A percentile compares a stretch with the other conserved stretches of the same genome.
Conservation (phyloP, 305 asterid genomes). For the Fraxinus xanthoxyloides region DNA sequence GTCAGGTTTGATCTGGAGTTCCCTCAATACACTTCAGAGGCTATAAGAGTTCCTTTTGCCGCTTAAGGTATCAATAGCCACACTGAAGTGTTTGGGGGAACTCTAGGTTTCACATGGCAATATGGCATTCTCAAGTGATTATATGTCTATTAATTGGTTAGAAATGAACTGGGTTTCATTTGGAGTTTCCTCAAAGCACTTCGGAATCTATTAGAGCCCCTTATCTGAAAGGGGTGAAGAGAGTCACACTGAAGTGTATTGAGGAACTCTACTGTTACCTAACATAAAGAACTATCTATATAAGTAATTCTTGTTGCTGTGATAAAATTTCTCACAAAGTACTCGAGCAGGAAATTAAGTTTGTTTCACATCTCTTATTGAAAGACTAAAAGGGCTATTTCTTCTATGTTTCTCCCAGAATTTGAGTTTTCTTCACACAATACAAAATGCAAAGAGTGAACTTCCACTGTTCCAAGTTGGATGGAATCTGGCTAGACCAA, state of each 20-base stretch:
- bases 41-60: neutral
- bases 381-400: neutral
- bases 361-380: neutral
- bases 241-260: slow-evolving; percentile 16
- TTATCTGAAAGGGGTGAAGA: neutral
- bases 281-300: neutral
- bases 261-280: slow-evolving; percentile 13
- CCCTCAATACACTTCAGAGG: neutral
- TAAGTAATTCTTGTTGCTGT: neutral
- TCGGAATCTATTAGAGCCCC: neutral
- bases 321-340: neutral
- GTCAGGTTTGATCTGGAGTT: slow-evolving; percentile 20
- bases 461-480: slow-evolving; percentile 74
- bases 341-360: neutral
- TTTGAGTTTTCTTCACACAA: neutral
- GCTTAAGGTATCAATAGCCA: neutral
- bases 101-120: neutral
- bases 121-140: neutral
- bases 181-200: neutral
- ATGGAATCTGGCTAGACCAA: slow-evolving; percentile 46
- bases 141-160: neutral
- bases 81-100: slow-evolving; percentile 27
- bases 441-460: slow-evolving; percentile 64
- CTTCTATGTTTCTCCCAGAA: neutral
- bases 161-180: slow-evolving; percentile 7